Evolutionary conservation across 2,329 filamentous ascomycete species (phyloP).

Genomic region (Venturiaceae sp.): DNA sequence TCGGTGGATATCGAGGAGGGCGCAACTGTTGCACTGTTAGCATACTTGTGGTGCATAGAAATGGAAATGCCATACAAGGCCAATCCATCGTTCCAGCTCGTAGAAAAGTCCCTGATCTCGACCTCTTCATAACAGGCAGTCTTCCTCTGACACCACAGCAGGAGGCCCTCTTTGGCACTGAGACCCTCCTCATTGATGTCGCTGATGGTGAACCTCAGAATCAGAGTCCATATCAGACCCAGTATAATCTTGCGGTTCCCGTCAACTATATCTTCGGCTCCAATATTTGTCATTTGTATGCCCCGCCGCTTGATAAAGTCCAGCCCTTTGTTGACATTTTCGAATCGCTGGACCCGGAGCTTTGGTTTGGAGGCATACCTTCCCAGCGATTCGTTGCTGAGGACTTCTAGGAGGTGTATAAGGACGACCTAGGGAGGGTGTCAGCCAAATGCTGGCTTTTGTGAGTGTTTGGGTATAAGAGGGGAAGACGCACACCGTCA

Average conservation of each 20-base stretch:
- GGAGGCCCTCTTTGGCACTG: slow-evolving; percentile 89
- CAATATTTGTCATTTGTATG: slow-evolving; percentile 98
- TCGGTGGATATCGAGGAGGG: slow-evolving; percentile 89
- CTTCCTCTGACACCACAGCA: slow-evolving; percentile 97
- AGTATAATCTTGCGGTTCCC: slow-evolving; percentile 97
- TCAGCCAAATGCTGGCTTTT: not conserved
- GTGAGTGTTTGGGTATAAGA: slow-evolving; percentile 3
- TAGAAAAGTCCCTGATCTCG: slow-evolving; percentile 87
- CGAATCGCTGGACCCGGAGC: slow-evolving; percentile 90
- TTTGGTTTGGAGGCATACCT: slow-evolving; percentile 96
- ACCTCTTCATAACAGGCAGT: slow-evolving; percentile 98
- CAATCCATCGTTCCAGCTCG: slow-evolving; percentile 94
- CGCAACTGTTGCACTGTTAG: slow-evolving; percentile 45
- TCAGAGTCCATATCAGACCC: slow-evolving; percentile 95
- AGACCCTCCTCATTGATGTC: slow-evolving; percentile 98
- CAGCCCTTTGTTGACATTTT: slow-evolving; percentile 93
- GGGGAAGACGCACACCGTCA: slow-evolving; percentile 64
- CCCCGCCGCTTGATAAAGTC: slow-evolving; percentile 85
- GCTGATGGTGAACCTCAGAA: slow-evolving; percentile 95
- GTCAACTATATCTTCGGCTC: slow-evolving; percentile 95
- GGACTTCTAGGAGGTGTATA: slow-evolving; percentile 93
- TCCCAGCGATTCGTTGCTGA: slow-evolving; percentile 87
- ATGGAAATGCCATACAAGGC: slow-evolving; percentile 52
- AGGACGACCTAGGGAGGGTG: slow-evolving; percentile 61
- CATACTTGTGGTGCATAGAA: not conserved